Conservation (phyloP, 192 early-diverging fungal genomes). For the Mortierella claussenii region DNA sequence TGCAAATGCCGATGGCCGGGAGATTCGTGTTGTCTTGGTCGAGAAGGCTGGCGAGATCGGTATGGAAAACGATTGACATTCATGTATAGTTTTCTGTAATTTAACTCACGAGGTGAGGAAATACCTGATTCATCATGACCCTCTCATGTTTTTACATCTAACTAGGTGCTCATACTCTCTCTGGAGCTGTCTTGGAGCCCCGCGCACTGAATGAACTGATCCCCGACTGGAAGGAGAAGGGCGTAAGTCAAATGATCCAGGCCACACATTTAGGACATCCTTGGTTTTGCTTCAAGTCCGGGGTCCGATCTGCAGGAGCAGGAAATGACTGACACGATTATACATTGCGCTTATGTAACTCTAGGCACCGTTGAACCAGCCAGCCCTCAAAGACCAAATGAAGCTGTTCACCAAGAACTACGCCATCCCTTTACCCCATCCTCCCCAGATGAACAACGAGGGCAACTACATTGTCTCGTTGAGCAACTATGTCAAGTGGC, state of each 20-base stretch:
- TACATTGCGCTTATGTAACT: background rate
- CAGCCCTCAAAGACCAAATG: conserved; percentile 87
- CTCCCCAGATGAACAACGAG: conserved; percentile 95
- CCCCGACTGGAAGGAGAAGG: conserved; percentile 97
- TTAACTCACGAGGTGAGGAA: too few relatives aligned
- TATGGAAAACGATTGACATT: conserved; percentile 16
- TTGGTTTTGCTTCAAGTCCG: too few relatives aligned
- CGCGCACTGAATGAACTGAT: conserved; percentile 94
- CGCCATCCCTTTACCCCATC: conserved; percentile 88
- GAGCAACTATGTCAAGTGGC: conserved; percentile 93
- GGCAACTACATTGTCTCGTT: conserved; percentile 98
- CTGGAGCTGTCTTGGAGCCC: conserved; percentile 95
- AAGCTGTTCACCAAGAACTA: conserved; percentile 79
- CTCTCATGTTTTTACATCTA: too few relatives aligned
- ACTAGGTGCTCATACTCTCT: conserved; percentile 94
- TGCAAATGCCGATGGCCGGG: conserved; percentile 82
- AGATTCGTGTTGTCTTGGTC: conserved; percentile 88
- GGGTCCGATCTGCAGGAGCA: too few relatives aligned
- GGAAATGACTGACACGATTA: too few relatives aligned
- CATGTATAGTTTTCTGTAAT: background rate
- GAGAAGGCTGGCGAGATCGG: conserved; percentile 97
- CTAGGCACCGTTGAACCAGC: conserved; percentile 88
- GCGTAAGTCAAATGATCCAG: conserved; percentile 59
- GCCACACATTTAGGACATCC: too few relatives aligned
- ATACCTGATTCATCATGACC: too few relatives aligned